Evolutionary conservation across 2,329 filamentous ascomycete species (phyloP), one percentile per base, ranked within the genome.

Genomic region (Ceratocystis variospora): DNA sequence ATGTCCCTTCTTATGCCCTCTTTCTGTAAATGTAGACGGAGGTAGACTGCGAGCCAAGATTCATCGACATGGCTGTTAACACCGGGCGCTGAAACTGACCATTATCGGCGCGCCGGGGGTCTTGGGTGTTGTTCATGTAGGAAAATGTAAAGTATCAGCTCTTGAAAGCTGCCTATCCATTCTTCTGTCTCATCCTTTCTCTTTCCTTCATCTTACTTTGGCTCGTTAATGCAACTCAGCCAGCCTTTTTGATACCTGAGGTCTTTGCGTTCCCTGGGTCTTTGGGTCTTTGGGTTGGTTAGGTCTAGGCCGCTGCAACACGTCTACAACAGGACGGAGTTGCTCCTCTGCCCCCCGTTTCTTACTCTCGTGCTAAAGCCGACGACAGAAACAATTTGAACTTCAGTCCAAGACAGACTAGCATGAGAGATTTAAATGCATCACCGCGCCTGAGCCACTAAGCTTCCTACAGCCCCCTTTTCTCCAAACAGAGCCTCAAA

Each of bases 361-460:
- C 22, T 12, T 53, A 4, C 48, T 25, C 17, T 12, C 7, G 48
- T 53, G 7, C 22, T 31, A 57, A 57, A 5, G 22, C 22, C 4
- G 28, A 57, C 53, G 31, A 57, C 10, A 33, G 5, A 22, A 15
- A 28, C 50, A 25, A 15, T 12, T 15, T 41, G 5, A 15, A 55
- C 4, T 5, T 55, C 22, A 57, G 17, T 31, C 7, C 53, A 33
- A 57, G 53, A 57, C 53, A 57, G 2, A 1, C 8, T 28, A 17
- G 22, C 28, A 25, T 57, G 53, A 57, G 53, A 57, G 53, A 57
- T 57, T 57, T 57, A 57, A 57, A 57, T n/a, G 31, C 53, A 33
- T 17, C 15, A 15, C 37, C 3, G 37, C 3, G 37, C 12, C 3
- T 41, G 37, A 4, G 12, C 12, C 10, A 41, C 37, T 41, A 41